Evolutionary conservation across 2,329 filamentous ascomycete genomes (phyloP), one percentile per base, ranked within the genome.

Genomic region (Gremmenia infestans): DNA sequence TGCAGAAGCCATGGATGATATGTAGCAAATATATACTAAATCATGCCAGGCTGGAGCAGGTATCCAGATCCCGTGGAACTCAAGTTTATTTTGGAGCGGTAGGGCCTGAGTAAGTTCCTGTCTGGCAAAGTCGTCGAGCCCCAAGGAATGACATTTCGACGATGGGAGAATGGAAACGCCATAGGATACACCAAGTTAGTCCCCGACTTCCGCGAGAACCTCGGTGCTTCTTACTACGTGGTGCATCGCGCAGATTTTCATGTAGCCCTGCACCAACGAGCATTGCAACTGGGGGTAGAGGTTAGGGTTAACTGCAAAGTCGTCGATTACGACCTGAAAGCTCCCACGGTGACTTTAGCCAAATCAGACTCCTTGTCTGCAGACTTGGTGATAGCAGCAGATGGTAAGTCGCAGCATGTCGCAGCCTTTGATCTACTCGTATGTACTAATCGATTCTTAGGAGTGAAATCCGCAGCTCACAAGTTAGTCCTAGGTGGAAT

Each of bases 51-150:
- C 74, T 12, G 72, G 73, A 3, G 72, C 73, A 1, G 73, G 72
- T 3, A 74, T 75, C 35, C 72, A 74, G 62, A 66, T 74, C 5
- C 71, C 71, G 0, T 68, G 73, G 7, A 74, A 74, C 54, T 68
- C 70, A 5, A 61, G 63, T 2, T 63, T 65, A 0, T 58, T 73
- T 63, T 74, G 4, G 48, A 61, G 23, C 55, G 58, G 50, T 73
- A 71, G 66, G 72, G 72, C 7, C 59, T 74, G 1, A 60, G 57
- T 9, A 55, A 66, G 1, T 63, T 68, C 23, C 57, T 71, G 5
- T 54, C 63, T n/a, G 51, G 60, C 25, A 52, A 65, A n/a, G 63
- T 63, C 19, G 68, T 67, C 3, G 61, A 70, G 54, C 71, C 69
- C 1, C 62, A 63, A 11, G 65, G 58, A n/a, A 71, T 73, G 11